Evolutionary conservation across 257 asterid species (phyloP).

Genomic region (Ligustrum vulgare): DNA sequence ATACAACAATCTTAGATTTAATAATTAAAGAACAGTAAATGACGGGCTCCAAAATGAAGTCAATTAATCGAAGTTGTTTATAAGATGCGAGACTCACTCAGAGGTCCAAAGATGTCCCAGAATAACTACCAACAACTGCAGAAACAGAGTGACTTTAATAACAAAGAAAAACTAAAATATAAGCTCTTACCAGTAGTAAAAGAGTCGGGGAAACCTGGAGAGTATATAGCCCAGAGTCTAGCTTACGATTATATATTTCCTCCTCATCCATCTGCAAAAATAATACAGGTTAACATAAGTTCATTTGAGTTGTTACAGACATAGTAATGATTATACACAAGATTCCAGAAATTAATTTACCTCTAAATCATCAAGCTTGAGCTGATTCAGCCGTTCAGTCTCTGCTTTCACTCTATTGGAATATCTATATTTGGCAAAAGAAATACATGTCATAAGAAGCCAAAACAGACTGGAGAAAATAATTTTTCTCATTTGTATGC

Average conservation of each 20-base stretch:
- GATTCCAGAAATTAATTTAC: slow-evolving; percentile 31
- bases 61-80: slow-evolving; percentile 1
- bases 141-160: slow-evolving; percentile 13
- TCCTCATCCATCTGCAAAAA: slow-evolving; percentile 87
- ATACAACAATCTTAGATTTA: slow-evolving; percentile 12
- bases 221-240: slow-evolving; percentile 88
- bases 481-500: not conserved
- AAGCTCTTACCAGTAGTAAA: slow-evolving; percentile 10
- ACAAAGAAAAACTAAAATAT: not conserved
- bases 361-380: slow-evolving; percentile 88
- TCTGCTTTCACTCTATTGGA: slow-evolving; percentile 83
- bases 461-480: slow-evolving; percentile 10
- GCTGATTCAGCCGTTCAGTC: slow-evolving; percentile 56
- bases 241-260: slow-evolving; percentile 76
- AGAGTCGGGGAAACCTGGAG: slow-evolving; percentile 60
- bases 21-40: slow-evolving; percentile 14
- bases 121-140: slow-evolving; percentile 89
- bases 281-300: slow-evolving; percentile 9
- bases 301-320: slow-evolving; percentile 1
- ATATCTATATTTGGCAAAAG: slow-evolving; percentile 48
- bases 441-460: slow-evolving; percentile 15
- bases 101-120: slow-evolving; percentile 99
- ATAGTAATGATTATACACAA: slow-evolving; percentile 13
- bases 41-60: slow-evolving; percentile 4
- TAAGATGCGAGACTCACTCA: slow-evolving; percentile 62